Base-by-base conservation (phyloP, 75 land plant genomes). In the Cupressus sempervirens region DNA sequence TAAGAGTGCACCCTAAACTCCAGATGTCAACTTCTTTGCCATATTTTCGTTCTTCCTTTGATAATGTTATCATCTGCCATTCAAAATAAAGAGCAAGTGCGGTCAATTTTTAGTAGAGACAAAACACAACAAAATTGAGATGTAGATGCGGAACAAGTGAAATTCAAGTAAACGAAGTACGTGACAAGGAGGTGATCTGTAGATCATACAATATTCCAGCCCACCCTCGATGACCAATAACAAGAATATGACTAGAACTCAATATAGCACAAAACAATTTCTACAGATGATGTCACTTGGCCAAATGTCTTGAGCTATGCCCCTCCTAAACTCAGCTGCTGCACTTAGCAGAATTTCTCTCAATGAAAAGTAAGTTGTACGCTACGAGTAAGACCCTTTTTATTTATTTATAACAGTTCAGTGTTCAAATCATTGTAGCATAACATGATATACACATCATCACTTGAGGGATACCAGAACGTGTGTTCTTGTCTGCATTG, bases 1-100 rank as follows among this genome's bases (percentile, higher is more conserved):
- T 87, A 18, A 87, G 45, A 32, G 88, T 87, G 38, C 88, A 87
- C 41, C 88, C 88, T 48, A 87, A 38, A 84, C 88, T 86, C 88
- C 88, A 87, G 29, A 87, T 86, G 41, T 87, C 88, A 36, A 75
- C 87, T 50, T 54, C 88, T 46, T 74, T 58, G 20, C 88, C 88
- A 53, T 89, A 89, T 73, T 82, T 72, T 16, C 90, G 89, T 32
- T 87, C 83, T 58, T 87, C 82, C 65, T 53, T 41, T 48, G 45
- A 80, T 38, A 85, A 86, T 53, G 41, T 75, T 56, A 88, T 62
- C 46, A 88, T 88, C 90, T 88, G 89, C 68, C 38, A 45, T 45
- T 38, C 45, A 83, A 83, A 67, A 32, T 30, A 23, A 62, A 23
- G 53, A 58, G 10, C 15, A 38, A 36, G 18, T 4, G 14, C 13